These are phyloP conservation scores for Tarenaya hassleriana DNA, from an alignment of 345 rosid genomes.

Conservation along the genomic window DNA sequence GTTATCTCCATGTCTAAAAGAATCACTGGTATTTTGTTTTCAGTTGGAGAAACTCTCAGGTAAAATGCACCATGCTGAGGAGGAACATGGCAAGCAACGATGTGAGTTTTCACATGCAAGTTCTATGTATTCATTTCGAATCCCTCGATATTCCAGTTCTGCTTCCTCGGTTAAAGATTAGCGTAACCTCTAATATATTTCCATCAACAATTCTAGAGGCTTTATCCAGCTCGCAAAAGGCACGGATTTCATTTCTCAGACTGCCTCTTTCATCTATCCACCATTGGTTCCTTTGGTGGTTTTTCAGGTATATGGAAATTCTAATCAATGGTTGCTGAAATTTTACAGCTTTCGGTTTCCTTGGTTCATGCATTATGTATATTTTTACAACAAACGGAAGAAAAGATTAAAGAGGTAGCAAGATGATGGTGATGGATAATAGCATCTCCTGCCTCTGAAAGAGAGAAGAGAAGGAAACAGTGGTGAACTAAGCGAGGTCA, in stretches of 20 bases:
- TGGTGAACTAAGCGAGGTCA: neutral
- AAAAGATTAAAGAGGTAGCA: neutral
- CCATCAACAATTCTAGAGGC: slow-evolving; percentile 35
- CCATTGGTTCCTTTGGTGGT: slow-evolving; percentile 73
- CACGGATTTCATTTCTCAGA: slow-evolving; percentile 89
- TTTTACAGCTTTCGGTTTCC: neutral
- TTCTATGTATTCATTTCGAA: neutral
- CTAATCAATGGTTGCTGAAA: neutral
- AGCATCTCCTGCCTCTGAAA: too few relatives aligned
- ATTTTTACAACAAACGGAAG: slow-evolving; percentile 9
- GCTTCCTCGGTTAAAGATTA: too few relatives aligned
- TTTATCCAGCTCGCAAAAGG: slow-evolving; percentile 68
- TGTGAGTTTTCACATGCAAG: slow-evolving; percentile 34
- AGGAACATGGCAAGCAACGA: slow-evolving; percentile 31
- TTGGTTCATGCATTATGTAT: too few relatives aligned
- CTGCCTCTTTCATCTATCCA: slow-evolving; percentile 75
- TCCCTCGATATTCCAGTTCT: neutral
- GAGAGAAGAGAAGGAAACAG: too few relatives aligned
- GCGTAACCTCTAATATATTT: neutral
- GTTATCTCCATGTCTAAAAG: slow-evolving; percentile 7
- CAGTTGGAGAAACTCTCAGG: slow-evolving; percentile 25
- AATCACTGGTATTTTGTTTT: slow-evolving; percentile 7
- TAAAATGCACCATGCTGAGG: slow-evolving; percentile 33
- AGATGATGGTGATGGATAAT: too few relatives aligned
- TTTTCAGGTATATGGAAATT: slow-evolving; percentile 53